Evolutionary conservation across 1,284 basidiomycete species (phyloP), one percentile per base, ranked within the genome.

Genomic region (Austropuccinia psidii): DNA sequence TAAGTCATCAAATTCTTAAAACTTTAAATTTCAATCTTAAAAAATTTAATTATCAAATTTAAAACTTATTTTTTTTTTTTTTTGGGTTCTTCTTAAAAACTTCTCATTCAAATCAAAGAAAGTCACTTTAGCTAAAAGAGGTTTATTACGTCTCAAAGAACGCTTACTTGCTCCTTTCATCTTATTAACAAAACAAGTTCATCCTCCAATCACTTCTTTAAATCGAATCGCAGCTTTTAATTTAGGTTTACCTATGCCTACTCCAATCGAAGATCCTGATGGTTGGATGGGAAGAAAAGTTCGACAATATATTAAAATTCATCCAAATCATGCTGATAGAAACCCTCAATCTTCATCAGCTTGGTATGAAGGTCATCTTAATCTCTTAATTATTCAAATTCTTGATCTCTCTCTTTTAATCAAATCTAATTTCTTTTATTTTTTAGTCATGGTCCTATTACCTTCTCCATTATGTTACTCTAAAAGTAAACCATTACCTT

Each of bases 261-360:
- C 8, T 41, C 58, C 58, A 21, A 61, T 61, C 33, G 58, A 37
- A 21, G 58, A 61, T 41, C 58, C 58, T 5, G 58, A 61, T 61
- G 58, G 58, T 19, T 61, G 58, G 58, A 41, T 61, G 31, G 58
- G 58, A 21, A 31, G 58, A n/a, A 61, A 61, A n/a, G 35, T 61
- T 24, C 58, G 58, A n/a, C 58, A 61, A 41, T 29, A 61, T 41
- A 41, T 61, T 37, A 61, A 61, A 41, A 37, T 61, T 39, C 58
- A n/a, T 15, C n/a, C 37, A 39, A 39, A n/a, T 17, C 33, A 41
- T 41, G 15, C 27, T 11, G 8, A 31, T 37, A 3, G 29, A 7
- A 33, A 29, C 24, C n/a, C n/a, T n/a, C 54, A 33, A 19, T 15
- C 17, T 15, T 31, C 8, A 1, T 21, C 58, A 8, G 58, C 37